These are phyloP conservation scores for Neopestalotiopsis rosae DNA, from an alignment of 2,329 filamentous ascomycete genomes.

Conservation along the genomic window DNA sequence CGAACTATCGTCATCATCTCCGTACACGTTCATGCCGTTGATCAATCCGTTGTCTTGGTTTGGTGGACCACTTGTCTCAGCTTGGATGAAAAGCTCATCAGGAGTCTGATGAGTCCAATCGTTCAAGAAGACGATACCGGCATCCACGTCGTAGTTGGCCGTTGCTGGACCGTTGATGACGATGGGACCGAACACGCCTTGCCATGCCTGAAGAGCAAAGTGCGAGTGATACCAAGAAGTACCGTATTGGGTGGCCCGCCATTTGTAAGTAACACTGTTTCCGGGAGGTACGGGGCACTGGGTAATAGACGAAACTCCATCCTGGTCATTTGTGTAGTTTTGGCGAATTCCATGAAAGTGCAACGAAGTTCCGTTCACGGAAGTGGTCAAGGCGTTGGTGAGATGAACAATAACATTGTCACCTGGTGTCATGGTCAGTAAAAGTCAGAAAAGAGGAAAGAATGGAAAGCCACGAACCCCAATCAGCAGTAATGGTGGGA, in stretches of 20 bases:
- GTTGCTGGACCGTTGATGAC: constrained; percentile 64
- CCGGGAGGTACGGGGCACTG: constrained; percentile 59
- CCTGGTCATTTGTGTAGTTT: constrained; percentile 54
- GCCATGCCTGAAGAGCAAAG: constrained; percentile 49
- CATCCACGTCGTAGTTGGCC: constrained; percentile 65
- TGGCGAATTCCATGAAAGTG: constrained; percentile 70
- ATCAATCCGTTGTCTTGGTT: background rate
- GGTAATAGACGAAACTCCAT: constrained; percentile 58
- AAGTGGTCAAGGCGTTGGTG: constrained; percentile 51
- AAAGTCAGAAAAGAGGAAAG: background rate
- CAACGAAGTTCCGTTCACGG: constrained; percentile 60
- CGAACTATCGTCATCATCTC: constrained; percentile 25
- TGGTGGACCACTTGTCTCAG: background rate
- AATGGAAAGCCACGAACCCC: constrained; percentile 43
- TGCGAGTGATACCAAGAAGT: constrained; percentile 67
- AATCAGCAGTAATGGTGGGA: constrained; percentile 59
- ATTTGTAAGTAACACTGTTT: constrained; percentile 59
- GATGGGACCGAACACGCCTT: constrained; percentile 64
- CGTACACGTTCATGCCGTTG: constrained; percentile 26
- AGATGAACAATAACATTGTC: constrained; percentile 52
- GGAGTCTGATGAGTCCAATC: constrained; percentile 61
- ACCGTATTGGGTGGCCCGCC: constrained; percentile 56
- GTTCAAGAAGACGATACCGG: constrained; percentile 61
- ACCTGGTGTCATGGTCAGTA: background rate
- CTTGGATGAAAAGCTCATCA: background rate